Base-by-base conservation (phyloP, 139 green algal genomes). In the Eudorina sp. region DNA sequence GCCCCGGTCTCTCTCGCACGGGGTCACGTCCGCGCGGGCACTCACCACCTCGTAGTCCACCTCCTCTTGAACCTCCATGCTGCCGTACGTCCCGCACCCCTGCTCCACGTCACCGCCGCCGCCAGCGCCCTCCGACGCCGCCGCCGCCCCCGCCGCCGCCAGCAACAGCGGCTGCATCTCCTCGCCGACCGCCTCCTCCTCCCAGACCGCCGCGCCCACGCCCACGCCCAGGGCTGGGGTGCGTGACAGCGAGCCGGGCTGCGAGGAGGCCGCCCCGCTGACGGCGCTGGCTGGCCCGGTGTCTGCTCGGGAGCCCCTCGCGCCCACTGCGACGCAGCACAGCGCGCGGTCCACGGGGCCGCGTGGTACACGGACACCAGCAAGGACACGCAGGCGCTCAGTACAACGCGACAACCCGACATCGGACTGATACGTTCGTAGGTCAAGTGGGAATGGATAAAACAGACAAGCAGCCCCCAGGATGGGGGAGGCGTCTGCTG, bases 11-110 rank as follows among this genome's bases (percentile, higher is more conserved):
- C n/a, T n/a, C n/a, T n/a, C n/a, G n/a, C n/a, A n/a, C n/a, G n/a
- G n/a, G n/a, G n/a, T n/a, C n/a, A n/a, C n/a, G n/a, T n/a, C n/a
- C n/a, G n/a, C n/a, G 55, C 13, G 19, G 55, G 55, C 69, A 60
- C 74, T 46, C 48, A 68, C 76, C 76, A 38, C 9, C 41, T 86
- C 79, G 27, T 77, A n/a, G n/a, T n/a, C n/a, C n/a, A n/a, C 79
- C 21, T 74, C 55, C 53, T 58, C 78, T 9, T 74, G 40, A 3
- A 13, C 45, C 53, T 53, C 53, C 43, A 16, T 21, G 31, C 36
- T 31, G 16, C 19, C 53, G 46, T 72, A 68, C 19, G 1, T 36
- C 31, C 78, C 78, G 29, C 78, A 41, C 5, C 79, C 79, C 41
- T 60, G 60, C 58, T 86, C 79, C 41, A 86, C 19, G 43, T 86